Evolutionary conservation across 768 basidiomycete species (phyloP).

Genomic region (Leccinum barrowsii): DNA sequence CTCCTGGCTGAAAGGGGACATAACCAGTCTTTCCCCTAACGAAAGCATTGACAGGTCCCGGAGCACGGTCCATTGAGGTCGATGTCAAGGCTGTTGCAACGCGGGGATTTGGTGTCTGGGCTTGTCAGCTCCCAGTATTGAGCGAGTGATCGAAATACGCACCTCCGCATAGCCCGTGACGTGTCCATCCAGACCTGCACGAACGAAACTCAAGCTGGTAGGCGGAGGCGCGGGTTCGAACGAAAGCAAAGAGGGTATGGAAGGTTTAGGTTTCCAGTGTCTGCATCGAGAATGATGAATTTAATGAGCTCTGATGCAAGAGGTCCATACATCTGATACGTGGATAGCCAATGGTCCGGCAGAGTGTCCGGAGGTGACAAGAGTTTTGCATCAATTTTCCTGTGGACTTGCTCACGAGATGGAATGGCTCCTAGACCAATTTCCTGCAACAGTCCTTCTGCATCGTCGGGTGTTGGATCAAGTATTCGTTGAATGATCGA

Average conservation of each 20-base stretch:
- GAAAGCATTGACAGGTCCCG: constrained; percentile 74
- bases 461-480: constrained; percentile 39
- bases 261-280: constrained; percentile 66
- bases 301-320: constrained; percentile 5
- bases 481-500: constrained; percentile 46
- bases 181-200: constrained; percentile 74
- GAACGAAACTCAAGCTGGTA: constrained; percentile 68
- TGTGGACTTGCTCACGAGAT: constrained; percentile 55
- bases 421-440: constrained; percentile 59
- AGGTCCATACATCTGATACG: constrained; percentile 75
- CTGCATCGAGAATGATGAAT: constrained; percentile 35
- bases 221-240: constrained; percentile 71
- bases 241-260: constrained; percentile 60
- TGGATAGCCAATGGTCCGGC: constrained; percentile 69
- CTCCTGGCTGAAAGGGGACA: constrained; percentile 93
- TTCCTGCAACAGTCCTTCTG: constrained; percentile 43
- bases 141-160: constrained; percentile 15
- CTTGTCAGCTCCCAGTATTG: constrained; percentile 3
- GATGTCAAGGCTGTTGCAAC: constrained; percentile 75
- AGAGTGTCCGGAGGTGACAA: constrained; percentile 65
- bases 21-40: constrained; percentile 92
- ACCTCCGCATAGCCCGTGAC: constrained; percentile 84
- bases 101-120: constrained; percentile 53
- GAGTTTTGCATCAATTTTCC: constrained; percentile 71
- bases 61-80: constrained; percentile 80